Percentiles rank a stretch among this genome's conserved stretches.
Conservation (phyloP, 106 monocot genomes). For the Apostasia ramifera region DNA sequence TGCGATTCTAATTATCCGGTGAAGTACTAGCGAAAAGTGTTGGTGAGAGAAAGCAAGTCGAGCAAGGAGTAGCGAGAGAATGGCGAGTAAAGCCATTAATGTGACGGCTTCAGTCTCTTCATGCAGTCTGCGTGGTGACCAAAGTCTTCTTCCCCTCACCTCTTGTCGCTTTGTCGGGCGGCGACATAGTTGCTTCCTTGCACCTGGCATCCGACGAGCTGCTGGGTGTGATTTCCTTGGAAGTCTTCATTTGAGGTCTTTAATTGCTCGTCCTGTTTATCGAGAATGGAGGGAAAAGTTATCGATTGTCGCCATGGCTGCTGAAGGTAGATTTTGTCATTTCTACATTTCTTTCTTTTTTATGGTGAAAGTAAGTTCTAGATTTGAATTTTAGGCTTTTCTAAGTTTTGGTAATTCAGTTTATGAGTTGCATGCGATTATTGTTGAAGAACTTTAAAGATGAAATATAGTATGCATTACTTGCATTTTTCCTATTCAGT, state of each 20-base stretch:
- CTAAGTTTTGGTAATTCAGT: too few species aligned
- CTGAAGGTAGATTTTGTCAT: neutral
- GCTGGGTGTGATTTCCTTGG: neutral
- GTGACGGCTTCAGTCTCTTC: slow-evolving; percentile 1
- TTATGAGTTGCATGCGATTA: too few species aligned
- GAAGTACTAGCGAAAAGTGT: too few species aligned
- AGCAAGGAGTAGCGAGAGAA: neutral
- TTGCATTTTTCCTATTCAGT: too few species aligned
- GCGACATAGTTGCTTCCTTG: neutral
- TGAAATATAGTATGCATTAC: too few species aligned
- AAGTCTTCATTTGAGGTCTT: neutral
- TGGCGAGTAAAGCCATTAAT: slow-evolving; percentile 5
- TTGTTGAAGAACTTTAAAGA: too few species aligned
- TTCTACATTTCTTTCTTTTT: neutral
- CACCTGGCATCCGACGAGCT: neutral
- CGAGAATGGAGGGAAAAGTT: neutral
- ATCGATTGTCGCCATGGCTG: neutral
- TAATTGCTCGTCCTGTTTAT: neutral
- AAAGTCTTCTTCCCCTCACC: neutral
- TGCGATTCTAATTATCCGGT: too few species aligned
- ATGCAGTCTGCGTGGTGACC: neutral
- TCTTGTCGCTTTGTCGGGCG: neutral
- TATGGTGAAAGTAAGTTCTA: too few species aligned
- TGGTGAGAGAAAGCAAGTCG: too few species aligned
- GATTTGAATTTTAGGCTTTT: too few species aligned